These are phyloP conservation scores for Wickerhamomyces hampshirensis DNA, from an alignment of 805 yeast species.

Conservation along the genomic window DNA sequence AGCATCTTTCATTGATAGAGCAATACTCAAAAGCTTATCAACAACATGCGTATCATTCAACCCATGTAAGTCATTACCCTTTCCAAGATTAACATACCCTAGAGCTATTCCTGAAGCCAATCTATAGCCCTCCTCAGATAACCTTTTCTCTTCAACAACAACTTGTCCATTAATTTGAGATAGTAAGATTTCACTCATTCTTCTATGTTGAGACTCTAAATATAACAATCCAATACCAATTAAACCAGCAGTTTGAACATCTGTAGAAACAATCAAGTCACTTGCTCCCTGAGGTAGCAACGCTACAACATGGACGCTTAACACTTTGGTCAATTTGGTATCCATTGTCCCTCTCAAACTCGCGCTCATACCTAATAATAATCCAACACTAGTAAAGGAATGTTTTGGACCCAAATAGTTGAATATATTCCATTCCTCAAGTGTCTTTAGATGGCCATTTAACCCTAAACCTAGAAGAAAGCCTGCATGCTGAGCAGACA, in stretches of 20 bases:
- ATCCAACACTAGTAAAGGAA: slow-evolving; percentile 77
- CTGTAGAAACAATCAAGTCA: slow-evolving; percentile 75
- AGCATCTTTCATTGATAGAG: slow-evolving; percentile 56
- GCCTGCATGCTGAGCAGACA: slow-evolving; percentile 89
- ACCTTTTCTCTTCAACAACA: slow-evolving; percentile 45
- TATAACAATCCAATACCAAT: slow-evolving; percentile 87
- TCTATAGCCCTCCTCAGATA: slow-evolving; percentile 74
- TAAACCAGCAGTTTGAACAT: slow-evolving; percentile 88
- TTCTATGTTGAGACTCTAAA: slow-evolving; percentile 69
- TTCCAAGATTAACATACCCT: slow-evolving; percentile 80
- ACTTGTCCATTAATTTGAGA: slow-evolving; percentile 61
- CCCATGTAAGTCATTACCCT: slow-evolving; percentile 57
- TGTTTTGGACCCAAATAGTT: slow-evolving; percentile 90
- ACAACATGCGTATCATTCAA: slow-evolving; percentile 60
- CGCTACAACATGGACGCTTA: slow-evolving; percentile 91
- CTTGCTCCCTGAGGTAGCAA: slow-evolving; percentile 87
- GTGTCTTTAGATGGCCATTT: slow-evolving; percentile 74
- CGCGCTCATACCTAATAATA: slow-evolving; percentile 89
- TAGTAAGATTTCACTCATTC: slow-evolving; percentile 77
- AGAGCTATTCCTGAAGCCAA: slow-evolving; percentile 84
- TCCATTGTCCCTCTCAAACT: slow-evolving; percentile 81
- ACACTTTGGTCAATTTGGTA: slow-evolving; percentile 78
- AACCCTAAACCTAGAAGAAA: slow-evolving; percentile 88
- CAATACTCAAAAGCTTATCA: slow-evolving; percentile 53
- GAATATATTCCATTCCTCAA: slow-evolving; percentile 96